Base-by-base conservation (phyloP, 768 basidiomycete species). In the Thelephora aurantiotincta region DNA sequence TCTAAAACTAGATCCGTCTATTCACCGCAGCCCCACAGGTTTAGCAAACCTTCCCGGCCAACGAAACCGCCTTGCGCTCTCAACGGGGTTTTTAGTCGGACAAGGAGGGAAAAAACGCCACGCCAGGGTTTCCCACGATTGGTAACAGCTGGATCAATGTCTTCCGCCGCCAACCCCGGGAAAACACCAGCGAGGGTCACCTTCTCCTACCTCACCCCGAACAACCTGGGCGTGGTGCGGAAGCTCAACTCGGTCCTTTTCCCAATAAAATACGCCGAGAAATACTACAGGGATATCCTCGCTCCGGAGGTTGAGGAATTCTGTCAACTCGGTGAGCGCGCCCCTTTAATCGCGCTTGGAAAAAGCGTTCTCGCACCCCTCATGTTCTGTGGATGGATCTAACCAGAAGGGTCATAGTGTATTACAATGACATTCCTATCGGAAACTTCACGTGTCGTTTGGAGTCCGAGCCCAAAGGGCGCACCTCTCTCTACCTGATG, bases 391-490 rank as follows among this genome's bases (percentile, higher is more conserved):
- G 26, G 26, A 30, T 30, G 26, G 26, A 30, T 30, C 26, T 30
- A 30, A 30, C 26, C 26, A 9, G 26, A 30, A 30, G 26, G 9
- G 9, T 19, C 36, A 41, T 55, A 91, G 91, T 92, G 43, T 92
- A 91, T 65, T 92, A 83, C 66, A 92, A 91, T 67, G 90, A 94
- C 66, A 71, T 94, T 49, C 88, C 91, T 42, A 81, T 93, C 52
- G 90, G 91, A 50, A 87, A 80, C 4, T 75, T 92, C 57, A 90
- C 86, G 63, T 89, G 85, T 66, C 77, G 87, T 50, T 63, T 91
- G 51, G 90, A 94, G 63, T 72, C 68, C 46, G 75, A 77, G 57
- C 71, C 75, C 56, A 41, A 41, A 9, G 73, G 67, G 41, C 63
- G 70, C 54, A 68, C 64, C 38, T 68, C 71, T 43, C 64, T 88